Base-by-base conservation (phyloP, 106 monocot genomes). In the Dendrobium chrysotoxum region DNA sequence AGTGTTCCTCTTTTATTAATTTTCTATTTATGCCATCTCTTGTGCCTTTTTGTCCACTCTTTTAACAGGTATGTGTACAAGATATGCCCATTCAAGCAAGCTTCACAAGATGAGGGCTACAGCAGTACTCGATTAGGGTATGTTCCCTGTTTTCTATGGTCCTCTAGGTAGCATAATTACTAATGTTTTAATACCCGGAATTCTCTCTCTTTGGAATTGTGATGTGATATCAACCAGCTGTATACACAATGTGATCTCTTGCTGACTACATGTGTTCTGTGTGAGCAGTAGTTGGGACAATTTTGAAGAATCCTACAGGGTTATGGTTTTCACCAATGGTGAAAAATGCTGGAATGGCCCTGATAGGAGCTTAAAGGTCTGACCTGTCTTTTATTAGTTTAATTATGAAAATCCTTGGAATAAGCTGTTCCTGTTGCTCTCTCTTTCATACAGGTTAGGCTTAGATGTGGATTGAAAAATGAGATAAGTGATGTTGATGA, bases 261-360 rank as follows among this genome's bases (percentile, higher is more conserved):
- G 75, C 64, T 79, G 17, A 75, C 44, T 65, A 44, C 40, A 40
- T 28, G 42, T 64, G 10, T 66, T 47, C 39, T 64, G 65, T 72
- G 17, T 23, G 42, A 44, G n/a, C 80, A 99, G 99, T 87, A 76
- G 80, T 28, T 95, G 95, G 99, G 99, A 95, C 18, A 99, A 95
- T 79, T 99, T 99, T 81, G 99, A 99, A 28, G 95, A 95, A 58
- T 88, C 93, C 11, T 95, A 91, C 81, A 85, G 87, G 84, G 65
- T 89, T 28, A 95, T 99, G 95, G 80, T 72, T 31, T 99, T 99
- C 79, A 84, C 88, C 39, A 83, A 82, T 85, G 99, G 99, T 50
- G 95, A 95, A 71, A 88, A 39, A 81, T 99, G 99, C 84, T 99
- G 99, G 99, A 99, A 99, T 88, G 99, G 99, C 15, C 95, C 99